Conservation (phyloP, 306 rosid genomes). For the Potentilla sterilis region DNA sequence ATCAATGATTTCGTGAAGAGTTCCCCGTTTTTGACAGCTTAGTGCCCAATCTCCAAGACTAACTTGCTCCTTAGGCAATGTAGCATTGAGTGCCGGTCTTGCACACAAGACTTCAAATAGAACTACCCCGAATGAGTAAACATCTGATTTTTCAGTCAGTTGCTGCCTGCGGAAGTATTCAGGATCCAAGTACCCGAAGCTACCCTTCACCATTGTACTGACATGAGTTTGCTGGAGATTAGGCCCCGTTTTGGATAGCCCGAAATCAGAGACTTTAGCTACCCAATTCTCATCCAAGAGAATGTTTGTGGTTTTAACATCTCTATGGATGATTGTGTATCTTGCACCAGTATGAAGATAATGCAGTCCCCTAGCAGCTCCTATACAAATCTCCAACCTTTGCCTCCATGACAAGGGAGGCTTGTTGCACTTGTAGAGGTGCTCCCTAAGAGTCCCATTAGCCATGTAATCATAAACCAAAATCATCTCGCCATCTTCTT, state of each 20-base stretch:
- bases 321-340: constrained; percentile 36
- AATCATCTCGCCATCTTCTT: constrained; percentile 46
- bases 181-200: constrained; percentile 49
- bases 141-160: constrained; percentile 42
- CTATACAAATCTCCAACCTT: constrained; percentile 45
- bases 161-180: constrained; percentile 42
- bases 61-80: constrained; percentile 44
- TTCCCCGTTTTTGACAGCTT: constrained; percentile 23
- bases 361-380: constrained; percentile 43
- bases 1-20: constrained; percentile 33
- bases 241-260: constrained; percentile 40
- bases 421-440: constrained; percentile 29
- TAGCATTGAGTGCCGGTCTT: constrained; percentile 42
- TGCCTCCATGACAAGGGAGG: constrained; percentile 40
- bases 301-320: constrained; percentile 43
- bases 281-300: constrained; percentile 41
- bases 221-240: constrained; percentile 35
- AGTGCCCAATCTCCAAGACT: constrained; percentile 47
- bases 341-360: constrained; percentile 39
- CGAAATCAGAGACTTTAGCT: constrained; percentile 51
- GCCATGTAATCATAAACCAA: constrained; percentile 51
- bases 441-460: constrained; percentile 50
- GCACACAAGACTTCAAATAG: constrained; percentile 46
- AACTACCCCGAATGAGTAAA: constrained; percentile 50
- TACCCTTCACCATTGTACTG: constrained; percentile 48